phyloP scores from a whole-genome alignment of 2,329 filamentous ascomycete species.

The Chaetomium sp. region DNA sequence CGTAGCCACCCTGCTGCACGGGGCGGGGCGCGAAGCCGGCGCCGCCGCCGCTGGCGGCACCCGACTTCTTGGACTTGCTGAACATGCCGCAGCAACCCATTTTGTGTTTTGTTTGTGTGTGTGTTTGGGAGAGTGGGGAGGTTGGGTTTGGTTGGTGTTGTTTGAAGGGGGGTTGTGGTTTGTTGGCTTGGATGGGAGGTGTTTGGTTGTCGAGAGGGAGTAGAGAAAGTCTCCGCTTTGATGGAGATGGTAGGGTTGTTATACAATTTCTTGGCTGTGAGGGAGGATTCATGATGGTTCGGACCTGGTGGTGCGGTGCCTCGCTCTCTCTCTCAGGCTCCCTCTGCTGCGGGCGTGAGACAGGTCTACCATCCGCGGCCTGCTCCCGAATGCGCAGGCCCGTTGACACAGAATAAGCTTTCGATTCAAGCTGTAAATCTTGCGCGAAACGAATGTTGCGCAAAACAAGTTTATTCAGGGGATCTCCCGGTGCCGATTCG shows the following conservation, averaged over 20 bases:
- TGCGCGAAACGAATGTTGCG: not conserved
- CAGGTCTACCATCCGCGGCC: no score
- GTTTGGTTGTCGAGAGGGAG: not conserved
- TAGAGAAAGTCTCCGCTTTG: not conserved
- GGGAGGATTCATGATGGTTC: not conserved
- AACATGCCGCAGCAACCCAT: not conserved
- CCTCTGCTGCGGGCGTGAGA: not conserved
- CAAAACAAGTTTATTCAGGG: no score
- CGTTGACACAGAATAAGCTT: not conserved
- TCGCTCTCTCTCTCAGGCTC: not conserved
- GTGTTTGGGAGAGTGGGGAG: not conserved
- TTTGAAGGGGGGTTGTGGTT: no score
- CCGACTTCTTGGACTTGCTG: not conserved
- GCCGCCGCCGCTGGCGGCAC: not conserved
- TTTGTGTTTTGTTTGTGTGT: not conserved
- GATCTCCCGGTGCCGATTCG: no score
- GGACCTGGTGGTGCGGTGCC: not conserved
- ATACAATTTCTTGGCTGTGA: not conserved
- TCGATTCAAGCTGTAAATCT: not conserved
- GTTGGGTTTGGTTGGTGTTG: not conserved
- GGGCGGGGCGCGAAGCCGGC: not conserved
- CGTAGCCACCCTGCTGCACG: not conserved
- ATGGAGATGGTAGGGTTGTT: not conserved
- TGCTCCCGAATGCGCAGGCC: not conserved
- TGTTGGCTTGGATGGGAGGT: not conserved